These are phyloP conservation scores for Coemansia sp. DNA, from an alignment of 192 early-diverging fungal species.

Conservation along the genomic window DNA sequence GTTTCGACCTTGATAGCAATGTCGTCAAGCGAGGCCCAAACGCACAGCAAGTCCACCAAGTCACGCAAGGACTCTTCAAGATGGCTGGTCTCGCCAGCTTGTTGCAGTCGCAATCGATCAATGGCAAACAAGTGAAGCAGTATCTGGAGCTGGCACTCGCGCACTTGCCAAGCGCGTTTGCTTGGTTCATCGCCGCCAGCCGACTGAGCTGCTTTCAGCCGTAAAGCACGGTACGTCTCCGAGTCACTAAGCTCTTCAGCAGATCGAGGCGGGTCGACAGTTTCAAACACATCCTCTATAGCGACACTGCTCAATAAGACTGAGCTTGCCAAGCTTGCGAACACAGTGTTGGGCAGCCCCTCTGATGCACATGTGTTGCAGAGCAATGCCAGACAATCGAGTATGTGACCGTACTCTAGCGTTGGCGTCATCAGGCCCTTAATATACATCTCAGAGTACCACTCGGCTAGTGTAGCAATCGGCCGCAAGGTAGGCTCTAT, in stretches of 20 bases:
- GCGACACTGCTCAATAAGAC: conserved; percentile 15
- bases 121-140: conserved; percentile 33
- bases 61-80: conserved; percentile 26
- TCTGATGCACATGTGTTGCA: background rate
- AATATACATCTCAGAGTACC: conserved; percentile 34
- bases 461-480: conserved; percentile 13
- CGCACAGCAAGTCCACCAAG: conserved; percentile 36
- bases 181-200: background rate
- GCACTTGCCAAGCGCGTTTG: conserved; percentile 31
- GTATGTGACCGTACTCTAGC: conserved; percentile 1
- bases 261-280: background rate
- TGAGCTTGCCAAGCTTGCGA: background rate
- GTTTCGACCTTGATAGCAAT: background rate
- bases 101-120: background rate
- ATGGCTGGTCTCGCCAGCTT: background rate
- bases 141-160: conserved; percentile 49
- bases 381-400: background rate
- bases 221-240: background rate
- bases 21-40: conserved; percentile 45
- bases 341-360: background rate
- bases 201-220: background rate
- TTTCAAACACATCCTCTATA: conserved; percentile 26
- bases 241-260: background rate
- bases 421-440: background rate
- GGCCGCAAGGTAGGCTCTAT: background rate